These are phyloP conservation scores for Wickerhamomyces sp. DNA, from an alignment of 1,139 yeast species.

Conservation along the genomic window DNA sequence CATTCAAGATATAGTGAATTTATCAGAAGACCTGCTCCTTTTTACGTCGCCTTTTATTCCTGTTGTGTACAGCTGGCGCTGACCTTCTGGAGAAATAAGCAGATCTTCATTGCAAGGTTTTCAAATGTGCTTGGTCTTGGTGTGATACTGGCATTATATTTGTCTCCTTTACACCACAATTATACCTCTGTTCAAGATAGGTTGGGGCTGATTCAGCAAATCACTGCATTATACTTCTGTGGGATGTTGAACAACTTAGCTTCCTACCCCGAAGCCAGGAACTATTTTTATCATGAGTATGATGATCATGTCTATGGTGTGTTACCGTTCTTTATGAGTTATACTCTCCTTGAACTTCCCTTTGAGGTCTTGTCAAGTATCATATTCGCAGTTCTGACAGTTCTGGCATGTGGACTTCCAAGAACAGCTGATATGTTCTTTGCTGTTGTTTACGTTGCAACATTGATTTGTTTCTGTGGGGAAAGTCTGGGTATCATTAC, in stretches of 20 bases:
- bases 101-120: slow-evolving; percentile 59
- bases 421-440: slow-evolving; percentile 64
- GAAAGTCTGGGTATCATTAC: slow-evolving; percentile 80
- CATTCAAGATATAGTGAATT: slow-evolving; percentile 10
- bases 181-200: slow-evolving; percentile 60
- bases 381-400: slow-evolving; percentile 55
- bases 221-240: slow-evolving; percentile 65
- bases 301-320: slow-evolving; percentile 71
- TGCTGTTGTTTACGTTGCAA: slow-evolving; percentile 50
- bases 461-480: slow-evolving; percentile 67
- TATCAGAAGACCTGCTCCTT: slow-evolving; percentile 27
- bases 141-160: slow-evolving; percentile 60
- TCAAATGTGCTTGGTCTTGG: slow-evolving; percentile 66
- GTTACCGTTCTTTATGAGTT: slow-evolving; percentile 60
- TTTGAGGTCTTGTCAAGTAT: slow-evolving; percentile 60
- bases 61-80: slow-evolving; percentile 18
- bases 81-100: slow-evolving; percentile 36
- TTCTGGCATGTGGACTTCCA: slow-evolving; percentile 72
- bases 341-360: slow-evolving; percentile 66
- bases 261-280: slow-evolving; percentile 68
- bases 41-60: slow-evolving; percentile 29
- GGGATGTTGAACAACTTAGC: slow-evolving; percentile 79
- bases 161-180: slow-evolving; percentile 60
- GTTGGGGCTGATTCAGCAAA: slow-evolving; percentile 72
- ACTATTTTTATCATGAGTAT: slow-evolving; percentile 75